Evolutionary conservation across 2,329 filamentous ascomycete species (phyloP).

Genomic region (Microcyclospora pomicola): DNA sequence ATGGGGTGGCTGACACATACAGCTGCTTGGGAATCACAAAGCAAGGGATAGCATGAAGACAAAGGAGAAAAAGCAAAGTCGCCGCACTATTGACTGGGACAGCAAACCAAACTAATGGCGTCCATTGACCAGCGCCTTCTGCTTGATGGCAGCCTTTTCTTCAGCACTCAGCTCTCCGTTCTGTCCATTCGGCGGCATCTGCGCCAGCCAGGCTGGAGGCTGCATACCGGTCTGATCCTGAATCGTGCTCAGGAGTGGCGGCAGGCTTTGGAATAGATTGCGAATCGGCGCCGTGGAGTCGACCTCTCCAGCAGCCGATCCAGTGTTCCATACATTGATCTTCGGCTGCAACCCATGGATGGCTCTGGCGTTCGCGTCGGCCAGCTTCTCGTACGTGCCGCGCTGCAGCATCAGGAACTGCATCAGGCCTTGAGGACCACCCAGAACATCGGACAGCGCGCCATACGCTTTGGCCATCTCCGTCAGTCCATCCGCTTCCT

Average conservation of each 20-base stretch:
- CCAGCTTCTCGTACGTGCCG: constrained; percentile 63
- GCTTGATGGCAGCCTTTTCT: constrained; percentile 9
- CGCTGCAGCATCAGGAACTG: constrained; percentile 83
- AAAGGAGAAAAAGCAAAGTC: no score
- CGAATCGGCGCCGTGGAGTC: constrained; percentile 37
- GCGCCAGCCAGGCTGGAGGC: constrained; percentile 58
- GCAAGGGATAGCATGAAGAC: not conserved
- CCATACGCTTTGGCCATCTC: constrained; percentile 73
- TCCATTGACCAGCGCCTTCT: constrained; percentile 9
- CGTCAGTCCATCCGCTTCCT: constrained; percentile 61
- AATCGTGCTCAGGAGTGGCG: constrained; percentile 70
- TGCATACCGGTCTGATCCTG: constrained; percentile 78
- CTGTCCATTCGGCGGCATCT: constrained; percentile 30
- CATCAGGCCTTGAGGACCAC: constrained; percentile 63
- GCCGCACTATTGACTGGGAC: no score
- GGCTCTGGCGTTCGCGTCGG: constrained; percentile 62
- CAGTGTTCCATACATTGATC: constrained; percentile 85
- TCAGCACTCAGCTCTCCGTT: constrained; percentile 9
- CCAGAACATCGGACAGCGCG: constrained; percentile 57
- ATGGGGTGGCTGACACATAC: not conserved
- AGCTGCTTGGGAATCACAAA: not conserved
- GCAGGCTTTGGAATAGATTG: constrained; percentile 68
- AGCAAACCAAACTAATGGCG: not conserved
- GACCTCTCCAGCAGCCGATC: constrained; percentile 35
- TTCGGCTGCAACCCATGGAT: constrained; percentile 70